Evolutionary conservation across 2,329 filamentous ascomycete genomes (phyloP), one percentile per base, ranked within the genome.

Genomic region (Ophiostoma novo-ulmi): DNA sequence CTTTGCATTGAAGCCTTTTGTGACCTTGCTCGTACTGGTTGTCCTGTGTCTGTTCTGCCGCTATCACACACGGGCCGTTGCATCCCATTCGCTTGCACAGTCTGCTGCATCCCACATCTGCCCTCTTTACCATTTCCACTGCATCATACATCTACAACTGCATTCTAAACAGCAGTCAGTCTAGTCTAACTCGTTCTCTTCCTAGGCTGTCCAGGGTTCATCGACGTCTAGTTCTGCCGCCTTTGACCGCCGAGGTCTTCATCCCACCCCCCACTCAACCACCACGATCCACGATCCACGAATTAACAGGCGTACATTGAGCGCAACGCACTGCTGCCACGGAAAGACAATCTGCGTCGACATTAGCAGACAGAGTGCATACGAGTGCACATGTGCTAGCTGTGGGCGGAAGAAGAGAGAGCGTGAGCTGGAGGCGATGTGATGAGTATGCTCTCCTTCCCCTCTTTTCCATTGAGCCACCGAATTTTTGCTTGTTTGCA

Each of bases 401-500:
- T 48, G 71, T 44, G 66, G 67, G 11, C 36, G 7, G 36, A 41
- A 22, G n/a, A 39, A 68, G 63, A 67, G 69, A 69, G 69, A 69
- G 44, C 65, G 39, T 70, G 63, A 36, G 63, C 63, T 39, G 63
- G 71, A 71, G 70, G 71, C 64, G 39, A 72, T 68, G 71, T 71
- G 68, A 73, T 71, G 71, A 70, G 72, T 73, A 74, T 69, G 72
- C 26, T 41, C 26, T 58, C 22, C 66, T 55, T n/a, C 67, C 44
- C 67, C 63, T 65, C 63, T 65, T 39, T 55, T 17, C 44, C 44
- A n/a, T 39, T 6, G 44, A 48, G 44, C 68, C 26, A 69, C 63
- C n/a, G 66, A 39, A 41, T 69, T 71, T 67, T 71, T 14, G 38
- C 20, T 55, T 36, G 11, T n/a, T 17, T 4, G 41, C 20, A 31